phyloP scores from a whole-genome alignment of 306 rosid species.

The Vigna mungo region DNA sequence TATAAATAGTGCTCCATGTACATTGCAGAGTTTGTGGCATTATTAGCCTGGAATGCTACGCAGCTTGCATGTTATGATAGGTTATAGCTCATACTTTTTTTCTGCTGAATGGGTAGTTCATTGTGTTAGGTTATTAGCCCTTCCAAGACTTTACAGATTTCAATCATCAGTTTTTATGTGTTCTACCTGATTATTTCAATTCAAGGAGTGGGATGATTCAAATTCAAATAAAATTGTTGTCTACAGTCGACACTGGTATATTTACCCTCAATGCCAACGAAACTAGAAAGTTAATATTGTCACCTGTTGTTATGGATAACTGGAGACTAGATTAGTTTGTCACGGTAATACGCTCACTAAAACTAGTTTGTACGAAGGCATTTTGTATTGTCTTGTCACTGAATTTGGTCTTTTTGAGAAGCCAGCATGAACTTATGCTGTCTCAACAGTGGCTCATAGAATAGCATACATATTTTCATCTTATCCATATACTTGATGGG shows the following conservation, averaged over 20 bases:
- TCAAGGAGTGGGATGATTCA: slow-evolving; percentile 12
- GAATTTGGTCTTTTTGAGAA: not conserved
- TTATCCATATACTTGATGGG: not conserved
- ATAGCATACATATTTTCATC: slow-evolving; percentile 29
- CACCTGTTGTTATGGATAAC: slow-evolving; percentile 16
- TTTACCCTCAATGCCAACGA: slow-evolving; percentile 22
- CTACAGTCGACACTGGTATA: slow-evolving; percentile 15
- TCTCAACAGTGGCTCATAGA: not conserved
- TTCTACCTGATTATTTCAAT: not conserved
- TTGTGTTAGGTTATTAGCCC: not conserved
- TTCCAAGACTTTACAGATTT: not conserved
- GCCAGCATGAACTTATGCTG: slow-evolving; percentile 13
- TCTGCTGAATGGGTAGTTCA: not conserved
- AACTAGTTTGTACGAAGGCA: not conserved
- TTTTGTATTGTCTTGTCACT: not conserved
- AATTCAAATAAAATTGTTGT: slow-evolving; percentile 14
- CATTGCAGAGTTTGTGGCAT: not conserved
- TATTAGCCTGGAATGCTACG: not conserved
- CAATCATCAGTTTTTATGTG: not conserved
- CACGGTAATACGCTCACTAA: not conserved
- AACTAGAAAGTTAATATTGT: slow-evolving; percentile 8
- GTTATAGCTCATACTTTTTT: slow-evolving; percentile 9
- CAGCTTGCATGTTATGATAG: not conserved
- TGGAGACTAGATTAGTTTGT: not conserved
- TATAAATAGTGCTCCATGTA: not conserved